Percentiles rank a stretch among this genome's conserved stretches.
These are phyloP conservation scores for Vanrija humicola DNA, from an alignment of 1,284 basidiomycete species.

Conservation along the genomic window DNA sequence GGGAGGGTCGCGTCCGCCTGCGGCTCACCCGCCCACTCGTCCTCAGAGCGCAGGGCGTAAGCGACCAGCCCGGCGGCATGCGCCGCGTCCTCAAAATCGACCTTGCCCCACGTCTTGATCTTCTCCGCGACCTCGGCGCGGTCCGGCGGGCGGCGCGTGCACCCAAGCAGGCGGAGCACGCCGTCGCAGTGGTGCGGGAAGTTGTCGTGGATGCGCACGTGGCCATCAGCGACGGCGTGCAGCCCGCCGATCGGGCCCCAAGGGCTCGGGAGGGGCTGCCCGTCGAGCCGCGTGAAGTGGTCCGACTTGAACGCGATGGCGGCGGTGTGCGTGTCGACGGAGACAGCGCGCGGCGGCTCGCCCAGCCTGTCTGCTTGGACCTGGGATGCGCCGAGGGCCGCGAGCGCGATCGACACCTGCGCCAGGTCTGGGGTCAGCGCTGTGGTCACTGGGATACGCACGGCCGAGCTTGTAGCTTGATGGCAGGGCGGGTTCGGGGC, in stretches of 20 bases:
- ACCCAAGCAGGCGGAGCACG: constrained; percentile 53
- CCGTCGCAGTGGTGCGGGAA: constrained; percentile 55
- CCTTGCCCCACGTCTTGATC: constrained; percentile 50
- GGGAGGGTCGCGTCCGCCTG: constrained; percentile 51
- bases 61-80: constrained; percentile 55
- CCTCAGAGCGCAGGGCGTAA: constrained; percentile 55
- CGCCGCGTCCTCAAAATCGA: constrained; percentile 56
- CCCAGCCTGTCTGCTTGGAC: constrained; percentile 55
- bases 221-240: neutral
- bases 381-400: constrained; percentile 57
- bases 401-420: constrained; percentile 56
- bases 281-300: constrained; percentile 55
- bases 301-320: constrained; percentile 58
- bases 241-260: constrained; percentile 16
- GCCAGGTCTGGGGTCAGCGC: neutral
- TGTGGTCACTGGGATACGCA: too few relatives aligned
- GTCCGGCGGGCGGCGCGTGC: constrained; percentile 18
- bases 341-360: constrained; percentile 45
- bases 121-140: too few relatives aligned
- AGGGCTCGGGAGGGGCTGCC: constrained; percentile 33
- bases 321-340: constrained; percentile 59
- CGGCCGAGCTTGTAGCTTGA: too few relatives aligned
- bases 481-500: too few relatives aligned
- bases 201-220: neutral
- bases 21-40: constrained; percentile 55